A percentile compares a stretch with the other conserved stretches of the same genome.
Conservation (phyloP, 768 basidiomycete species). For the Leucocoprinus sp. region DNA sequence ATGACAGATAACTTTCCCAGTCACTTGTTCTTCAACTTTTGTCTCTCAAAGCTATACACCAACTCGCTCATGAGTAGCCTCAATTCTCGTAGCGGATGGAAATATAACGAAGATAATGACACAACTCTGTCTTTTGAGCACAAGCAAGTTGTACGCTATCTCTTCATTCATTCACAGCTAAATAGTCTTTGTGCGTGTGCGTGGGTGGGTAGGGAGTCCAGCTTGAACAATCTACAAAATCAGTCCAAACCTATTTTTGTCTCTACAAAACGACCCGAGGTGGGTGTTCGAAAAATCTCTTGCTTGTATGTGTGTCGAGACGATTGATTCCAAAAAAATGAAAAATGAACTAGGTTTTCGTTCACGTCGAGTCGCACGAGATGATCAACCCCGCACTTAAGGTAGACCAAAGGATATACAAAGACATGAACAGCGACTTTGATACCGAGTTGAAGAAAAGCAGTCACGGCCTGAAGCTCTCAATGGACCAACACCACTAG, state of each 20-base stretch:
- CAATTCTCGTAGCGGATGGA: constrained; percentile 27
- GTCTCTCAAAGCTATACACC: constrained; percentile 33
- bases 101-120: constrained; percentile 11
- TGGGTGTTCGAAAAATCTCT: neutral
- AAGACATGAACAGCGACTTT: constrained; percentile 5
- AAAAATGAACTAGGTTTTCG: constrained; percentile 11
- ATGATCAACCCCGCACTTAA: constrained; percentile 12
- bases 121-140: neutral
- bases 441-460: constrained; percentile 7
- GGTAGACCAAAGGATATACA: constrained; percentile 8
- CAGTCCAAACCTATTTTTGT: neutral
- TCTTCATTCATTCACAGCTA: neutral
- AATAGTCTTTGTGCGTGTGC: too few species aligned
- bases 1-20: constrained; percentile 13
- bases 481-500: too few species aligned
- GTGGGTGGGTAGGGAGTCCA: too few species aligned
- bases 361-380: constrained; percentile 20
- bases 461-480: too few species aligned
- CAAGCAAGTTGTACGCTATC: neutral
- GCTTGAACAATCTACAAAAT: neutral
- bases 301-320: too few species aligned
- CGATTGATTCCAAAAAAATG: too few species aligned
- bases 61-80: constrained; percentile 33
- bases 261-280: constrained; percentile 6
- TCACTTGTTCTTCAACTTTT: constrained; percentile 31